Percentiles rank a stretch among this genome's conserved stretches.
These are phyloP conservation scores for Barnettozyma sp. DNA, from an alignment of 805 yeast genomes.

Conservation along the genomic window DNA sequence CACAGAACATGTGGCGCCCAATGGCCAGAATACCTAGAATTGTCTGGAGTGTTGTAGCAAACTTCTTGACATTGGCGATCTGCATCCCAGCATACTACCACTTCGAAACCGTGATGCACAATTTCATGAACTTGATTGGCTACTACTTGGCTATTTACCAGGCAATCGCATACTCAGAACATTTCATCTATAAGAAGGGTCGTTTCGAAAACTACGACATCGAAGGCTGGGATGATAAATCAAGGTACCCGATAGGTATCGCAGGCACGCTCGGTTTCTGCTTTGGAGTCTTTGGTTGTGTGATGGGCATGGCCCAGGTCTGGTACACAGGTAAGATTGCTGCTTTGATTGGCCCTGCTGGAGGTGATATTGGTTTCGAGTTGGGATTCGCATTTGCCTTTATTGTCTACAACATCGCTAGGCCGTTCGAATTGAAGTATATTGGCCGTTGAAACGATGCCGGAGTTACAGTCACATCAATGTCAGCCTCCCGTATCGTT, in stretches of 20 bases:
- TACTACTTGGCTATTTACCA: constrained; percentile 86
- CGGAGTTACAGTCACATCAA: background rate
- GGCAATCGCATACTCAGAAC: constrained; percentile 72
- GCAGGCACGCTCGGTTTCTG: constrained; percentile 78
- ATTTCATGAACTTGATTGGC: constrained; percentile 88
- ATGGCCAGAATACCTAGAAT: constrained; percentile 74
- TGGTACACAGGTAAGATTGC: constrained; percentile 79
- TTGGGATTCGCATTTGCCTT: constrained; percentile 64
- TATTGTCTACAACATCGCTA: constrained; percentile 48
- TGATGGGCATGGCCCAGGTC: constrained; percentile 77
- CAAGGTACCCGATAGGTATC: constrained; percentile 60
- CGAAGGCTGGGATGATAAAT: constrained; percentile 50
- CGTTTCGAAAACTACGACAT: constrained; percentile 57
- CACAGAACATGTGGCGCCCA: constrained; percentile 77
- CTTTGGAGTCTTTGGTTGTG: constrained; percentile 82
- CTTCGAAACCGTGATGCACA: constrained; percentile 65
- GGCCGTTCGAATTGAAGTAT: constrained; percentile 68
- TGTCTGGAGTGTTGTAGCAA: constrained; percentile 73
- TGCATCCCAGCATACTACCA: constrained; percentile 82
- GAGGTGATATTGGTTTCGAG: constrained; percentile 89
- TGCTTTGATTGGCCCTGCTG: constrained; percentile 42
- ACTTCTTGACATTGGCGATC: constrained; percentile 72
- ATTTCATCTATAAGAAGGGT: constrained; percentile 68
- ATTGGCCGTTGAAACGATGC: constrained; percentile 33
- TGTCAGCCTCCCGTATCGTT: too few species aligned